Base-by-base conservation (phyloP, 306 rosid genomes). In the Parietaria judaica region DNA sequence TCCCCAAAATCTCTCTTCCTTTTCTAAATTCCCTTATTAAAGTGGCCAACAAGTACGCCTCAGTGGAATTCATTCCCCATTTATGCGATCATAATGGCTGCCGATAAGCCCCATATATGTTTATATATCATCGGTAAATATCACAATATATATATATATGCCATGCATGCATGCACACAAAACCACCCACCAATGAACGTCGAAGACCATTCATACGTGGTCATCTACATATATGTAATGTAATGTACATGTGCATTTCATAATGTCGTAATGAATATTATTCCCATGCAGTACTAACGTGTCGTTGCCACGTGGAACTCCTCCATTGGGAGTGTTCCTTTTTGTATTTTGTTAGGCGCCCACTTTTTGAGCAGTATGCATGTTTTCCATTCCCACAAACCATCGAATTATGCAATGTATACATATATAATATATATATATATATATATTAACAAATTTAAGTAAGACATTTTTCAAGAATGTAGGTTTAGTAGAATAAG, bases 31-130 rank as follows among this genome's bases (percentile, higher is more conserved):
- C 61, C 67, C 41, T 35, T 43, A 77, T 36, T 50, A 54, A 52
- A 76, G 85, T 81, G 87, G 83, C 83, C 80, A 84, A 79, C 85
- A 80, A 67, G 69, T 60, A 52, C 65, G 74, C 68, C 61, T 58
- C 63, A 66, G 60, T 66, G 55, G 58, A 77, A 69, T 54, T 36
- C 60, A 65, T 63, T 71, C 70, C 72, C 68, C 72, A 67, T 56
- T 77, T 72, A 51, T 53, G 17, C 14, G 61, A 68, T 23, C 31
- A 23, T 64, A 72, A 57, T 74, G 75, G 72, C 47, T 71, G 66
- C 67, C 78, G 69, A 67, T 68, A 66, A 70, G 81, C 70, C 34
- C 60, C 56, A 66, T 78, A 72, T 54, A 44, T 70, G 58, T 65
- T 23, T 23, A 23, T 23, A 23, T 23, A 23, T 23, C 31, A 23